Evolutionary conservation across 768 basidiomycete species (phyloP).

Genomic region (Coprinellus micaceus): DNA sequence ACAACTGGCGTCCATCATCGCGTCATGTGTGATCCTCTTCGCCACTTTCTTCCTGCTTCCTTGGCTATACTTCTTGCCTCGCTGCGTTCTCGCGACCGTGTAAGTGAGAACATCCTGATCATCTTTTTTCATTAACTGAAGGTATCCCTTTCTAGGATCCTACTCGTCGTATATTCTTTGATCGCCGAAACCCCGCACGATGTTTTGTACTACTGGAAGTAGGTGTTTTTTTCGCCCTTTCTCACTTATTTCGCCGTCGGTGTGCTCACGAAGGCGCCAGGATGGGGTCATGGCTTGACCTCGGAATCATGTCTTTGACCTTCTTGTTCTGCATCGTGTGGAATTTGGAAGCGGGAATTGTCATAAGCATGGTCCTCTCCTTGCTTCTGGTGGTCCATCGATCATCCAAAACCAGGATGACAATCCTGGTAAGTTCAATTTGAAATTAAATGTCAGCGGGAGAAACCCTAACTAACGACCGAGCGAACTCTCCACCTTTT

Average conservation of each 20-base stretch:
- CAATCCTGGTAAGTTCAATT: slow-evolving; percentile 64
- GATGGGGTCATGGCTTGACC: slow-evolving; percentile 91
- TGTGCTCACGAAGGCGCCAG: slow-evolving; percentile 28
- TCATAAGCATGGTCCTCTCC: slow-evolving; percentile 84
- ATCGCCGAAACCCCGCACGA: slow-evolving; percentile 87
- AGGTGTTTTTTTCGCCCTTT: slow-evolving; percentile 18
- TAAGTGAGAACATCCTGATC: slow-evolving; percentile 34
- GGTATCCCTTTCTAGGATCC: slow-evolving; percentile 56
- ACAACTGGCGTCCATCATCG: slow-evolving; percentile 84
- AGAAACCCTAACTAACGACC: too few species aligned
- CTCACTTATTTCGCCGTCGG: too few species aligned
- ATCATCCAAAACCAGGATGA: slow-evolving; percentile 86
- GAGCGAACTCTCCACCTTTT: neutral
- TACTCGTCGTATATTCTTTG: slow-evolving; percentile 80
- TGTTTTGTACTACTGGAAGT: slow-evolving; percentile 81
- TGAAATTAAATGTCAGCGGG: neutral
- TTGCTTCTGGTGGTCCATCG: slow-evolving; percentile 86
- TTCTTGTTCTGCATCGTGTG: slow-evolving; percentile 86
- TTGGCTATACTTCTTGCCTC: slow-evolving; percentile 81
- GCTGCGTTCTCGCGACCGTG: slow-evolving; percentile 87
- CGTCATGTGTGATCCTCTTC: slow-evolving; percentile 69
- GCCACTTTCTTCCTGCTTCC: slow-evolving; percentile 90
- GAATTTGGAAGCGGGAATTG: slow-evolving; percentile 89
- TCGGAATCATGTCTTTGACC: slow-evolving; percentile 82
- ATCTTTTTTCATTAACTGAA: neutral